Conservation (phyloP, 257 asterid genomes). For the Solanum lignicaule region DNA sequence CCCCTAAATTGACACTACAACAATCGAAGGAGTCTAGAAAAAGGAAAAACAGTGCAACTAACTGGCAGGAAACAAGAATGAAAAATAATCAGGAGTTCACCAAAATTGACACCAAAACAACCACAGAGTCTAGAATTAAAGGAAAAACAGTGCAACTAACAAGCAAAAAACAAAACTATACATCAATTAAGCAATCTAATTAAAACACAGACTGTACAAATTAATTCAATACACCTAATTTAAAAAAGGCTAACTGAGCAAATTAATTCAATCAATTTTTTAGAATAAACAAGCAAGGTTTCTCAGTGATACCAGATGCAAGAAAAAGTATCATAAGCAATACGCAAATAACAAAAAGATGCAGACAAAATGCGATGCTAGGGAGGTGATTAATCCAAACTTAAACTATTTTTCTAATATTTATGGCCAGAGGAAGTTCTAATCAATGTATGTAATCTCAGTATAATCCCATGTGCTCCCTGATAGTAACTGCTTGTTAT, state of each 20-base stretch:
- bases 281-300: neutral
- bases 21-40: neutral
- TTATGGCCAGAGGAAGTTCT: neutral
- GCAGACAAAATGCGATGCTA: neutral
- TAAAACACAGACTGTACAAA: neutral
- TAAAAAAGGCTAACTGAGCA: neutral
- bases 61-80: neutral
- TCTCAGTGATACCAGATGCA: neutral
- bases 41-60: neutral
- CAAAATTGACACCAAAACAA: neutral
- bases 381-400: neutral
- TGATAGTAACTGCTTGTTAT: constrained; percentile 97
- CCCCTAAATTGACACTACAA: neutral
- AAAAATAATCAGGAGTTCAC: neutral
- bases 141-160: neutral
- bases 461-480: constrained; percentile 95
- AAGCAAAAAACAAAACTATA: neutral
- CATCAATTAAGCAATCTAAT: neutral
- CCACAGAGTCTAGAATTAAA: neutral
- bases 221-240: neutral
- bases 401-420: neutral
- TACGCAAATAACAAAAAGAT: neutral
- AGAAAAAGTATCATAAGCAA: neutral
- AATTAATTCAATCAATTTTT: neutral
- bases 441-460: constrained; percentile 27